Percentiles rank a stretch among this genome's conserved stretches.
Conservation (phyloP, 2,329 filamentous ascomycete genomes). For the Neonectria sp. region DNA sequence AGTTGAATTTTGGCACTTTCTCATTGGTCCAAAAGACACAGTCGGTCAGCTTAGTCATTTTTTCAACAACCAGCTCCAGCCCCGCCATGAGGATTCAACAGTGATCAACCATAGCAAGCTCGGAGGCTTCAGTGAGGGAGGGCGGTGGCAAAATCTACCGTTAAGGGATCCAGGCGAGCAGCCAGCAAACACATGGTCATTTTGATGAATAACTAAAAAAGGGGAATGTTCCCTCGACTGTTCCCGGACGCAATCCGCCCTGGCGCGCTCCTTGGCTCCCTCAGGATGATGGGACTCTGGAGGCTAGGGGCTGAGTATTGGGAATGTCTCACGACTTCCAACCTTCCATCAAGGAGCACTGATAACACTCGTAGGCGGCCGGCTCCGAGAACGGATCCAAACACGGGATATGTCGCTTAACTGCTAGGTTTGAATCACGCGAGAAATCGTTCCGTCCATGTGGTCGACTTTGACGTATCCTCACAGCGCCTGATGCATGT, state of each 20-base stretch:
- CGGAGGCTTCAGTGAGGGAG: neutral
- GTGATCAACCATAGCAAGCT: constrained; percentile 23
- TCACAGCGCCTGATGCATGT: constrained; percentile 19
- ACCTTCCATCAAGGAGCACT: constrained; percentile 21
- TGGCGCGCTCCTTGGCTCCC: neutral
- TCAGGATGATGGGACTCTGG: neutral
- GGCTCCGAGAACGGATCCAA: neutral
- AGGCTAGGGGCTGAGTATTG: constrained; percentile 22
- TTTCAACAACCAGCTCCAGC: neutral
- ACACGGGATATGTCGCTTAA: constrained; percentile 16
- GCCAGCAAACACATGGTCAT: too few species aligned
- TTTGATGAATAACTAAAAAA: neutral
- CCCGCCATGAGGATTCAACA: neutral
- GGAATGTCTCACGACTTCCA: constrained; percentile 36
- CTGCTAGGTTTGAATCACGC: neutral
- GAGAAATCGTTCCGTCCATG: constrained; percentile 13
- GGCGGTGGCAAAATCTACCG: neutral
- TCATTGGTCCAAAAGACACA: constrained; percentile 33
- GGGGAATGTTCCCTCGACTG: neutral
- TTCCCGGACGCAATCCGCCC: neutral
- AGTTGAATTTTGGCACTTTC: constrained; percentile 38
- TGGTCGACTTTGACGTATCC: constrained; percentile 4
- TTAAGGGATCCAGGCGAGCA: too few species aligned
- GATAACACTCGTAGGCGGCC: too few species aligned
- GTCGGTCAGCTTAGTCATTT: constrained; percentile 36